These are phyloP conservation scores for Oryza nivara DNA, from an alignment of 176 grass and related monocot species.

Conservation along the genomic window DNA sequence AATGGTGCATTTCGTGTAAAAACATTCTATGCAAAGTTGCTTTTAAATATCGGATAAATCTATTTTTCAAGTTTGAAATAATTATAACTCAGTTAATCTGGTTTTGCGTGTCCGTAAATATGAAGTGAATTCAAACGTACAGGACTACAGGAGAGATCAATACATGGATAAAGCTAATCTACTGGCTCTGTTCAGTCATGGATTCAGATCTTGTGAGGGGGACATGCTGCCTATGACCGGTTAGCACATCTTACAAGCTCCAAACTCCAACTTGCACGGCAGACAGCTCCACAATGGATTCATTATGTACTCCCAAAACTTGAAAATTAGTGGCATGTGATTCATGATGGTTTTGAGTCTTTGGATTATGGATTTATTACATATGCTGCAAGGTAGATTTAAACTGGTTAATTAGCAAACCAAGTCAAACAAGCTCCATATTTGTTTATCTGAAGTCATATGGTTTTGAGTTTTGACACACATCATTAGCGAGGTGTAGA, in stretches of 20 bases:
- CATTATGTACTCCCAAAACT: background rate
- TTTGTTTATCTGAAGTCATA: background rate
- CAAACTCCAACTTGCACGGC: conserved; percentile 15
- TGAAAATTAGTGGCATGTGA: background rate
- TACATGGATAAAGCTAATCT: background rate
- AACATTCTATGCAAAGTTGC: too few relatives aligned
- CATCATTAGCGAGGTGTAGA: background rate
- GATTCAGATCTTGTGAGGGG: conserved; percentile 31
- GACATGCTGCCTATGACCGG: conserved; percentile 20
- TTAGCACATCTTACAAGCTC: background rate
- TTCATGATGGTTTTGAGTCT: background rate
- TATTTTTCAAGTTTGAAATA: too few relatives aligned
- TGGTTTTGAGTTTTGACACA: conserved; percentile 18
- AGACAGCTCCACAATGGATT: background rate
- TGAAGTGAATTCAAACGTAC: conserved; percentile 1
- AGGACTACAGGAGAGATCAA: conserved; percentile 35
- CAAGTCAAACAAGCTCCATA: background rate
- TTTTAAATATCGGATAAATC: too few relatives aligned
- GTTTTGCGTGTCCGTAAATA: background rate
- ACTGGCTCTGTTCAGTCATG: conserved; percentile 1
- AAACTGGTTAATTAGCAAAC: background rate
- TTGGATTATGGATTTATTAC: background rate
- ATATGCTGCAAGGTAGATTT: background rate
- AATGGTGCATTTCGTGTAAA: too few relatives aligned
- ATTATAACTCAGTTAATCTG: too few relatives aligned